Conservation (phyloP, 2,329 filamentous ascomycete genomes). For the Trichophaea hybrida region DNA sequence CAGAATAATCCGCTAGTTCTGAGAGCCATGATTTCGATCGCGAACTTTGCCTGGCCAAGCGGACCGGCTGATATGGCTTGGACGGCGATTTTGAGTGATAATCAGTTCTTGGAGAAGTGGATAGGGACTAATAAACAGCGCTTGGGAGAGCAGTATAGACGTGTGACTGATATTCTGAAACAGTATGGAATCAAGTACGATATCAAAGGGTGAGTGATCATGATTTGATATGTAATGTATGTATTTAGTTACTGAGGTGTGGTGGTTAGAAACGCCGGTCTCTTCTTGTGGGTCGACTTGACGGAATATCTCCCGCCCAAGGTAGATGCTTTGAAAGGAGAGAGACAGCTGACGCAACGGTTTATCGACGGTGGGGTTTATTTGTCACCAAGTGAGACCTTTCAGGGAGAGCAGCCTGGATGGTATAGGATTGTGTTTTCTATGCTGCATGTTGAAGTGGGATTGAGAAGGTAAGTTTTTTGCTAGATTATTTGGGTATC, state of each 20-base stretch:
- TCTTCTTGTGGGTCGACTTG: conserved; percentile 3
- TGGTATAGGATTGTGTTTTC: conserved; percentile 5
- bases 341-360: neutral
- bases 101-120: conserved; percentile 35
- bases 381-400: neutral
- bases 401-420: neutral
- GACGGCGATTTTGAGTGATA: conserved; percentile 35
- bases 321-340: neutral
- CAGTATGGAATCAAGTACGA: neutral
- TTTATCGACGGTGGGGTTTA: neutral
- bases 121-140: conserved; percentile 34
- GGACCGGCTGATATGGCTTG: conserved; percentile 34
- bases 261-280: neutral
- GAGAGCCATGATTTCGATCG: conserved; percentile 31
- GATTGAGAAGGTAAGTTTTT: neutral
- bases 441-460: neutral
- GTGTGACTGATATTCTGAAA: neutral
- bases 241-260: neutral
- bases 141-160: conserved; percentile 32
- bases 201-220: neutral
- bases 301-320: neutral
- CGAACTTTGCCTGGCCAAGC: conserved; percentile 38
- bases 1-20: conserved; percentile 35
- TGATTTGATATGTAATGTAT: too few relatives aligned
- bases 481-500: neutral